Evolutionary conservation across 2,329 filamentous ascomycete species (phyloP).

Genomic region (Penicillium sp.): DNA sequence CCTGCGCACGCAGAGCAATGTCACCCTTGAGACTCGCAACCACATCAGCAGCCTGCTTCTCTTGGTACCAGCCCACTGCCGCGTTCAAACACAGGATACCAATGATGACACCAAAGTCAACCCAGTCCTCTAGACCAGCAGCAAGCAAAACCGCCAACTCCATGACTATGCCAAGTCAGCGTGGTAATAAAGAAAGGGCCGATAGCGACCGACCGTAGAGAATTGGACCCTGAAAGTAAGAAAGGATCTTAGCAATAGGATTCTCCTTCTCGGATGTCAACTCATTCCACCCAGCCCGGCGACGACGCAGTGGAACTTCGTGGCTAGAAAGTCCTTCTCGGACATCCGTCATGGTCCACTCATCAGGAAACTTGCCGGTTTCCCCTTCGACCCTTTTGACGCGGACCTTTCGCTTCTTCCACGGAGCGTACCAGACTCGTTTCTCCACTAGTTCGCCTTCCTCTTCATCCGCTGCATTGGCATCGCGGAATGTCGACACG

Average conservation of each 20-base stretch:
- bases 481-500: conserved; percentile 65
- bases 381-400: conserved; percentile 26
- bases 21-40: conserved; percentile 75
- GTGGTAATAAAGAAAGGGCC: background rate
- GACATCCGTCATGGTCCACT: conserved; percentile 70
- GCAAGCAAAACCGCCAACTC: conserved; percentile 72
- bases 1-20: conserved; percentile 70
- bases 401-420: conserved; percentile 43
- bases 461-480: conserved; percentile 42
- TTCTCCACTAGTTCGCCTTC: conserved; percentile 48
- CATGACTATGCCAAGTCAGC: conserved; percentile 59
- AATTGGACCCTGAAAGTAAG: conserved; percentile 69
- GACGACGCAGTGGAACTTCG: conserved; percentile 63
- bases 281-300: conserved; percentile 69
- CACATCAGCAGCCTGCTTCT: conserved; percentile 77
- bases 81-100: conserved; percentile 74
- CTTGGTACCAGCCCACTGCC: conserved; percentile 75
- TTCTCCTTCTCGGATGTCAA: conserved; percentile 76
- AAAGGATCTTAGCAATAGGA: conserved; percentile 69
- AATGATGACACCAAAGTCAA: conserved; percentile 76
- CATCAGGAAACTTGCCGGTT: conserved; percentile 55
- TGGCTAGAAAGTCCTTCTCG: conserved; percentile 59
- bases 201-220: background rate
- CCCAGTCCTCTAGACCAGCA: conserved; percentile 71
- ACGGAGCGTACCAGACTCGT: conserved; percentile 62